Conservation (phyloP, 306 rosid species). For the Prunus padus region DNA sequence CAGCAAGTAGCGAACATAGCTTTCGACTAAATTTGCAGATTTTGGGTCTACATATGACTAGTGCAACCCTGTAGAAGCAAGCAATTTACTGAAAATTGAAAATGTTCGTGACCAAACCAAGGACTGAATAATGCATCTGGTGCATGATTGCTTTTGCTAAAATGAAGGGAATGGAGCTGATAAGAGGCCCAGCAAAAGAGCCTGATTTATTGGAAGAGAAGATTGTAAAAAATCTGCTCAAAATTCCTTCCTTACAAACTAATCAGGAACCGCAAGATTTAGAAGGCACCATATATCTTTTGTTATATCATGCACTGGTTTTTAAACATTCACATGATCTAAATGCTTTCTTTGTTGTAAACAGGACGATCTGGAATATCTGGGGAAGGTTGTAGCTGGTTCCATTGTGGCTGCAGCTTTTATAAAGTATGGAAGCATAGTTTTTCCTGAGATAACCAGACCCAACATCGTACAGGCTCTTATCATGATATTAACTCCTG, state of each 20-base stretch:
- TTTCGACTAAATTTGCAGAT: too few relatives aligned
- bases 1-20: too few relatives aligned
- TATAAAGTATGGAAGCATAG: slow-evolving; percentile 71
- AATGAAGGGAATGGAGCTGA: too few relatives aligned
- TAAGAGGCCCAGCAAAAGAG: background rate
- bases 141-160: too few relatives aligned
- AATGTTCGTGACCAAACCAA: background rate
- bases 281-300: background rate
- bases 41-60: too few relatives aligned
- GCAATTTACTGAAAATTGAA: too few relatives aligned
- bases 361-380: slow-evolving; percentile 61
- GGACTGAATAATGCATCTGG: background rate
- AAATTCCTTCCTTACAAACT: background rate
- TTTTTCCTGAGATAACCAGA: slow-evolving; percentile 65
- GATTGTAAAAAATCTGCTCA: background rate
- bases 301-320: background rate
- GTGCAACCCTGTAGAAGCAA: too few relatives aligned
- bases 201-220: background rate
- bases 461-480: slow-evolving; percentile 72
- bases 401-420: slow-evolving; percentile 57
- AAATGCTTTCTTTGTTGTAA: background rate
- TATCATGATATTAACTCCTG: slow-evolving; percentile 51
- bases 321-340: background rate
- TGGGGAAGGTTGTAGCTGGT: slow-evolving; percentile 47
- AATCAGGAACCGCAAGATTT: background rate